A percentile compares a stretch with the other conserved stretches of the same genome.
These are phyloP conservation scores for Fusarium longipes DNA, from an alignment of 2,329 filamentous ascomycete genomes.

Conservation along the genomic window DNA sequence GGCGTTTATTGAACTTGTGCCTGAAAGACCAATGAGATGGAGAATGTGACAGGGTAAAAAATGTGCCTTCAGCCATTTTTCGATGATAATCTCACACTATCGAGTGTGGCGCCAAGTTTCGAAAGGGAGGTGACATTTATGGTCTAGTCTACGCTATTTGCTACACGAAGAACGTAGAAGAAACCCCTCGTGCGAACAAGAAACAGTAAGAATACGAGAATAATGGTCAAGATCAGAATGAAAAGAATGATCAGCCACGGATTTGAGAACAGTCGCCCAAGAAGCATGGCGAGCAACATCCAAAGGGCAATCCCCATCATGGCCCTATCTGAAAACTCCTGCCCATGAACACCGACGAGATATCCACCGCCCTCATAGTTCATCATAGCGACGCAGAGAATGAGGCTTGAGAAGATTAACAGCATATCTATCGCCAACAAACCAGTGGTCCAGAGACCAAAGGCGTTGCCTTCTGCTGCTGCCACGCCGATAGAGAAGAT, in stretches of 20 bases:
- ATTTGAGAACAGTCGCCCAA: conserved; percentile 24
- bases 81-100: neutral
- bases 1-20: neutral
- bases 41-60: neutral
- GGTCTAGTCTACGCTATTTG: neutral
- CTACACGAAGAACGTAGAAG: conserved; percentile 20
- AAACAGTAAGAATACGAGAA: conserved; percentile 16
- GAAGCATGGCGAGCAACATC: conserved; percentile 33
- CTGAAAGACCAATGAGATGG: neutral
- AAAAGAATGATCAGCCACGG: conserved; percentile 1
- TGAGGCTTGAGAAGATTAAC: conserved; percentile 30
- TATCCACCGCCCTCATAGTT: conserved; percentile 38
- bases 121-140: neutral
- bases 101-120: neutral
- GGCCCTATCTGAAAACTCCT: conserved; percentile 30
- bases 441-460: neutral
- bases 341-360: neutral
- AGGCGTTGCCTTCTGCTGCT: neutral
- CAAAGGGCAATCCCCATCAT: conserved; percentile 37
- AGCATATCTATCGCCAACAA: conserved; percentile 24
- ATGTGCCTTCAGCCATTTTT: neutral
- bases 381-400: conserved; percentile 37
- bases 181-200: conserved; percentile 33
- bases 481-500: conserved; percentile 23
- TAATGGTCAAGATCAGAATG: conserved; percentile 9